Evolutionary conservation across 352 stramenopile species (phyloP), one percentile per base, ranked within the genome.

Genomic region (Globisporangium sylvaticum): DNA sequence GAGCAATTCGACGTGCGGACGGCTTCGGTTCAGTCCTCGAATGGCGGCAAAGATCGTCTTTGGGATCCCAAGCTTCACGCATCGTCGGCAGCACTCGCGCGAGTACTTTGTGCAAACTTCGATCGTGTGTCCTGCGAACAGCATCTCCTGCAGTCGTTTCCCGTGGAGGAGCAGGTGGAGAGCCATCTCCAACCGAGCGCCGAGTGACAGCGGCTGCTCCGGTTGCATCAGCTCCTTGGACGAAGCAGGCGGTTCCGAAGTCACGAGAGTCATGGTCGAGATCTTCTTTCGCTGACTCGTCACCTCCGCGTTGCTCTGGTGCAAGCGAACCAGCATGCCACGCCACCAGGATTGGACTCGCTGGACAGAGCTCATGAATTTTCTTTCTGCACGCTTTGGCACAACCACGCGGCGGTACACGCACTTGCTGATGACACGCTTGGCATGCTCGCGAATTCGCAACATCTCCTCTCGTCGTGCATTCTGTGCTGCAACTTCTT

Each of bases 1-100:
- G 14, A 99, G 72, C n/a, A 99, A 71, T 68, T 98, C 92, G 5
- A 98, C 75, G 72, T 99, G 97, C 25, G 96, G 96, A 7, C 94
- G 81, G 66, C 93, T 98, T 57, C 96, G 90, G 79, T 99, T 99
- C 70, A 98, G 92, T 12, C 86, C 94, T 46, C 85, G 79, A 66
- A 98, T 96, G 0, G 98, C 83, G 22, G 79, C 83, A 63, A 97
- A 98, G 58, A 99, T 88, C 25, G 95, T 95, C 25, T 85, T 83
- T 22, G 92, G 83, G 39, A 97, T 95, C 63, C 89, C 80, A 31
- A 93, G 74, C 56, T 91, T 71, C 6, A 94, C 80, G 61, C 98
- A 98, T 56, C 89, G 87, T 57, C 84, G 78, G 66, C 94, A 98
- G 74, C 91, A 98, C 70, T 95, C 79, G 14, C 84, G 75, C 12